phyloP scores from a whole-genome alignment of 1,139 yeast species.

The Hyphopichia khmerensis region DNA sequence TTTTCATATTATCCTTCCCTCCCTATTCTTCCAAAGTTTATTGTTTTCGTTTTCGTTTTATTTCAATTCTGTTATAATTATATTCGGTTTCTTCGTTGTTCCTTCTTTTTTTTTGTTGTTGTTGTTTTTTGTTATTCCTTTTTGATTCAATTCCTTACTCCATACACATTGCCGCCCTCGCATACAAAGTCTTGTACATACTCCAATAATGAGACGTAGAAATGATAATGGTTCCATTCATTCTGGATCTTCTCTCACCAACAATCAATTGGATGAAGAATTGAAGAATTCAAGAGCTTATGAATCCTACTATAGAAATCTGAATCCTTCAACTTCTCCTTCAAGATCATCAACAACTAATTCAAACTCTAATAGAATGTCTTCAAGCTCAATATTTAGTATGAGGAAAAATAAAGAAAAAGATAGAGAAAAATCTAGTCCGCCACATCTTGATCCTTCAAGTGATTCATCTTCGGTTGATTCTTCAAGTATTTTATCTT shows the following conservation, averaged over 20 bases:
- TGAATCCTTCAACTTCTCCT: conserved; percentile 1
- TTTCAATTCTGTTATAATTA: too few relatives aligned
- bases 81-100: too few relatives aligned
- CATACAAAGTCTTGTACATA: background rate
- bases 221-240: background rate
- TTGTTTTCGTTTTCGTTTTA: too few relatives aligned
- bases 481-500: conserved; percentile 24
- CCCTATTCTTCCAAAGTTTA: too few relatives aligned
- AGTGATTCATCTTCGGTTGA: conserved; percentile 40
- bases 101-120: too few relatives aligned
- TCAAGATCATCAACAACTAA: conserved; percentile 6
- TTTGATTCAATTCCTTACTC: too few relatives aligned
- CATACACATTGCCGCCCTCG: background rate
- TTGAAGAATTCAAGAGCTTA: conserved; percentile 35
- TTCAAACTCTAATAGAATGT: conserved; percentile 21
- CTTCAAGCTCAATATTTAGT: conserved; percentile 42
- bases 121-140: too few relatives aligned
- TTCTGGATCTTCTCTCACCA: background rate
- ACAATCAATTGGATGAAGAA: conserved; percentile 24
- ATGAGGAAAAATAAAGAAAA: conserved; percentile 27
- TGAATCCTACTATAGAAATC: conserved; percentile 8
- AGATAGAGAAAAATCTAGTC: conserved; percentile 4
- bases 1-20: too few relatives aligned
- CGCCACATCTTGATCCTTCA: conserved; percentile 17
- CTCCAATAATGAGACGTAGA: background rate